These are phyloP conservation scores for Phyllachora maydis DNA, from an alignment of 2,329 filamentous ascomycete species.

Conservation along the genomic window DNA sequence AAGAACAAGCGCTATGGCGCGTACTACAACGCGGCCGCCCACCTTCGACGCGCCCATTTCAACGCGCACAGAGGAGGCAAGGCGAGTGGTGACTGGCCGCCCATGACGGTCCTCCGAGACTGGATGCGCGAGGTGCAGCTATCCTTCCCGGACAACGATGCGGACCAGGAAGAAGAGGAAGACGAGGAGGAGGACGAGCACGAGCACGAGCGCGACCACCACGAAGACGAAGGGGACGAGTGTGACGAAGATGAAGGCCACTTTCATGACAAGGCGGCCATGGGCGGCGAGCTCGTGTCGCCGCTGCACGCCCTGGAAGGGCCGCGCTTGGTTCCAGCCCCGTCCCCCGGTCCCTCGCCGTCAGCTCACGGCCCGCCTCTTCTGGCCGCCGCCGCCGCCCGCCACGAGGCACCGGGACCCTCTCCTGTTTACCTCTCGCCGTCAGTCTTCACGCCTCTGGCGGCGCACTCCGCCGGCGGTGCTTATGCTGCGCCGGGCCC, in stretches of 20 bases:
- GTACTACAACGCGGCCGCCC: conserved; percentile 38
- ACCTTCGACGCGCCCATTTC: conserved; percentile 34
- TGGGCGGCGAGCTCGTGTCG: conserved; percentile 7
- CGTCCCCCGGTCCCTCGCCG: conserved; percentile 7
- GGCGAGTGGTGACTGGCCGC: conserved; percentile 35
- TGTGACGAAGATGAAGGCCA: no score
- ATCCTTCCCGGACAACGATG: conserved; percentile 21
- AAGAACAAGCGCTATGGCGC: conserved; percentile 35
- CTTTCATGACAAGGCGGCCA: no score
- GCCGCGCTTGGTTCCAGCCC: conserved; percentile 9
- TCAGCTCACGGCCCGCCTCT: neutral
- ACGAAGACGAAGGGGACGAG: no score
- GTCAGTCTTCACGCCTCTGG: neutral
- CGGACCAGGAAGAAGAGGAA: conserved; percentile 25
- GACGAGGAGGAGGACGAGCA: conserved; percentile 13
- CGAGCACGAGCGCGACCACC: no score
- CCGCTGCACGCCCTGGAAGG: conserved; percentile 9
- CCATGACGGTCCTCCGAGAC: conserved; percentile 34
- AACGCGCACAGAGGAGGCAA: conserved; percentile 32
- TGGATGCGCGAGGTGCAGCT: conserved; percentile 40
- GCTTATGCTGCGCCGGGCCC: no score
- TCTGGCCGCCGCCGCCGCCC: neutral
- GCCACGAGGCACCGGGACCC: no score
- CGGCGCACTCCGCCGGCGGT: no score
- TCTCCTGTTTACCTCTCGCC: no score